A percentile compares a stretch with the other conserved stretches of the same genome.
phyloP scores from a whole-genome alignment of 2,329 filamentous ascomycete genomes.

The Aspergillus novoparasiticus region DNA sequence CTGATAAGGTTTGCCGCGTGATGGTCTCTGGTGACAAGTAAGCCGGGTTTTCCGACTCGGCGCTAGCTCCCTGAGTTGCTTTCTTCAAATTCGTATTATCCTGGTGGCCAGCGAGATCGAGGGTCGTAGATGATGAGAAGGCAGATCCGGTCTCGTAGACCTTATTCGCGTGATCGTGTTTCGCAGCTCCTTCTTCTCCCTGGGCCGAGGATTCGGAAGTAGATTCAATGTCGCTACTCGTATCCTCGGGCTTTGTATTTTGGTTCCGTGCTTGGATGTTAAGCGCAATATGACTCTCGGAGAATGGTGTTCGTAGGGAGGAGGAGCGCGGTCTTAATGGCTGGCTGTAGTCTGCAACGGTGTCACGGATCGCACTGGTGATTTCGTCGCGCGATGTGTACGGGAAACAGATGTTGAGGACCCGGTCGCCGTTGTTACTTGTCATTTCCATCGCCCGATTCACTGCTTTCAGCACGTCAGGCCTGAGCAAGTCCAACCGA shows the following conservation, averaged over 20 bases:
- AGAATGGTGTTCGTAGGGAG: constrained; percentile 69
- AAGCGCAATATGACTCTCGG: constrained; percentile 81
- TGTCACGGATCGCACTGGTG: constrained; percentile 82
- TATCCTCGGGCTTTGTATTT: constrained; percentile 33
- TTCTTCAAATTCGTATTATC: constrained; percentile 39
- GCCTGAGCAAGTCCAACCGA: constrained; percentile 78
- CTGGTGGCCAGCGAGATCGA: constrained; percentile 41
- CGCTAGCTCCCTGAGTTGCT: constrained; percentile 34
- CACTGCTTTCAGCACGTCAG: constrained; percentile 85
- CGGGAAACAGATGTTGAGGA: constrained; percentile 94
- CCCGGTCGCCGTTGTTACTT: constrained; percentile 75
- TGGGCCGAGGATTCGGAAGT: constrained; percentile 45
- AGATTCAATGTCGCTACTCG: constrained; percentile 52
- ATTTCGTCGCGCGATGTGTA: constrained; percentile 97
- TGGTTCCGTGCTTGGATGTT: constrained; percentile 73
- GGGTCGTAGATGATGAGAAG: constrained; percentile 52
- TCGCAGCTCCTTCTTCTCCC: constrained; percentile 45
- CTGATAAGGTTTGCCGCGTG: constrained; percentile 76
- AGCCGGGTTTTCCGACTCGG: constrained; percentile 31
- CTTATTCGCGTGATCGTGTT: constrained; percentile 23
- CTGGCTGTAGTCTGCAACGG: constrained; percentile 81
- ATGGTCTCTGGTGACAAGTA: constrained; percentile 85
- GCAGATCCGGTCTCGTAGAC: constrained; percentile 38
- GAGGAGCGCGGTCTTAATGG: constrained; percentile 57
- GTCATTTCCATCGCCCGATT: constrained; percentile 86